Evolutionary conservation across 2,329 filamentous ascomycete genomes (phyloP).

Genomic region (Fusarium musae): DNA sequence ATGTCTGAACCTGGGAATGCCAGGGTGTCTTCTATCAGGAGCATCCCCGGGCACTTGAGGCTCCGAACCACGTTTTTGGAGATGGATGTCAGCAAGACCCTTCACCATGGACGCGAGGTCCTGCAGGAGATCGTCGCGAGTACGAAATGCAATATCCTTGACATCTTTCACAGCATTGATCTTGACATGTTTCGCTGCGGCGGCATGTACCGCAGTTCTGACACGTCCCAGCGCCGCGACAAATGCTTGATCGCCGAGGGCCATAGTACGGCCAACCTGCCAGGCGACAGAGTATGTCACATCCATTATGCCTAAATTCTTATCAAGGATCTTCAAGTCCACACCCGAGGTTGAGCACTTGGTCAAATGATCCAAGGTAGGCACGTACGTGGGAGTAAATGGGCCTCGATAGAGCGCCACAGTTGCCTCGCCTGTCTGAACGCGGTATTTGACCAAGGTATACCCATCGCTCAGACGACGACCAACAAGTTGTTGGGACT

Average conservation of each 20-base stretch:
- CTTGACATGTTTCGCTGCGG: background rate
- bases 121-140: background rate
- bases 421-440: conserved; percentile 1
- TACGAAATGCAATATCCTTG: background rate
- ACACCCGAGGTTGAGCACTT: conserved; percentile 47
- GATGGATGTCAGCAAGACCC: background rate
- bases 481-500: background rate
- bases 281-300: conserved; percentile 57
- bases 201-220: background rate
- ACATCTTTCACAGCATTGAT: background rate
- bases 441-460: conserved; percentile 40
- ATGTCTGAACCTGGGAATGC: background rate
- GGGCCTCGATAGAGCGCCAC: background rate
- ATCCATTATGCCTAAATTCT: conserved; percentile 54
- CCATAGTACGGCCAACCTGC: conserved; percentile 55
- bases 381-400: background rate
- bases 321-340: conserved; percentile 55
- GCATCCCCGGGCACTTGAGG: background rate
- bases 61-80: background rate
- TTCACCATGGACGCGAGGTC: background rate
- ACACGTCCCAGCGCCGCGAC: conserved; percentile 40
- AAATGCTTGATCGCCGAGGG: conserved; percentile 50
- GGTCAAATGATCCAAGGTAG: background rate
- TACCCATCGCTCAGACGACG: conserved; percentile 53
- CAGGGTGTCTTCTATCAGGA: background rate